Evolutionary conservation across 352 stramenopile species (phyloP), one percentile per base, ranked within the genome.

Genomic region (Globisporangium parvum): DNA sequence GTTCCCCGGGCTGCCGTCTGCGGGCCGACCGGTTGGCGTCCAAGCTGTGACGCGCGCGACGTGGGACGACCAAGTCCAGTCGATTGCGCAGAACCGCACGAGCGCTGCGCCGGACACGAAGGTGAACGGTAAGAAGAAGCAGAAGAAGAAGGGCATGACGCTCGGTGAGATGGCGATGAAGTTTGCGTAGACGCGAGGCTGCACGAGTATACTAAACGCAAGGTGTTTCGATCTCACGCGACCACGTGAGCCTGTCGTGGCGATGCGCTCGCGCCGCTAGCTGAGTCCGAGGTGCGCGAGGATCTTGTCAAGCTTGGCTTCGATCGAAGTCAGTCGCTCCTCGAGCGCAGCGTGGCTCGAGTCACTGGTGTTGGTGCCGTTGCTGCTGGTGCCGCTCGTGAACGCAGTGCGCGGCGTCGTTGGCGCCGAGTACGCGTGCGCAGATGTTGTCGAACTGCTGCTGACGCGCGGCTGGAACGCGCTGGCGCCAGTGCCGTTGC

Each of bases 281-380:
- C 63, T 80, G 55, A 87, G 86, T 52, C 83, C 83, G 11, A 96
- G 65, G 51, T 94, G 81, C 26, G 75, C 73, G 73, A 96, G 81
- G 66, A 96, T 91, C 67, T 94, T 94, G 75, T 96, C 82, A 37
- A 96, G 75, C 47, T 96, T 96, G 57, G 62, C 70, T 55, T 96
- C 87, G 58, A 96, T 92, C 1, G 80, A 63, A 28, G 67, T 67
- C 37, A 96, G 71, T 18, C 86, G 73, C 18, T 80, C 63, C 26
- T 95, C 83, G 42, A 91, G 46, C 6, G 54, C 63, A 0, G 42
- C 59, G n/a, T n/a, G n/a, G n/a, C n/a, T n/a, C n/a, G n/a, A n/a
- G 37, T 26, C 42, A 15, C 21, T 26, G 47, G 51, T 45, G 31
- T 40, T 21, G 17, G 37, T 70, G 47, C 69, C 24, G 51, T 39